phyloP scores from a whole-genome alignment of 371 early-diverging fungal species.

The Mortierella sp. region DNA sequence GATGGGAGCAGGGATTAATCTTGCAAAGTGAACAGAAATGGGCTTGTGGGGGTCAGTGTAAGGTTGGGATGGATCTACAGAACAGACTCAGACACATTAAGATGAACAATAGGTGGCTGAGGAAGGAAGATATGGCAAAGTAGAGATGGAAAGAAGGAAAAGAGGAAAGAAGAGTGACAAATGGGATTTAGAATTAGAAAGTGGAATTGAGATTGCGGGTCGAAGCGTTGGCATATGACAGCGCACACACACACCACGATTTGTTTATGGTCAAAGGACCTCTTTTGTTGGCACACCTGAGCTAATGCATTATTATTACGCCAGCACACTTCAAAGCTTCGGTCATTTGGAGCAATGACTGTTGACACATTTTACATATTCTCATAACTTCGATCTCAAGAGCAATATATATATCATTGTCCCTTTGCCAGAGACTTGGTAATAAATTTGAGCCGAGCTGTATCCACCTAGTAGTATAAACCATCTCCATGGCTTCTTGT shows the following conservation, averaged over 20 bases:
- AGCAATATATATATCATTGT: too few species aligned
- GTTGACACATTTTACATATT: too few species aligned
- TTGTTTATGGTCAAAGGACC: neutral
- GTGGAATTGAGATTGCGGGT: neutral
- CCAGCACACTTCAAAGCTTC: too few species aligned
- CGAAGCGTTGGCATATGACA: constrained; percentile 15
- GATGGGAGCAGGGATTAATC: constrained; percentile 15
- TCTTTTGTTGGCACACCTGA: too few species aligned
- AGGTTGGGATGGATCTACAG: neutral
- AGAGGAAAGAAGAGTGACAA: neutral
- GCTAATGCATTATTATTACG: too few species aligned
- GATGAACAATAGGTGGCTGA: constrained; percentile 3
- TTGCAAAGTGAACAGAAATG: constrained; percentile 47
- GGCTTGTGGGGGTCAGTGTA: neutral
- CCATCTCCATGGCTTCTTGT: too few species aligned
- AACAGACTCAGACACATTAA: neutral
- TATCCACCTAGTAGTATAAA: too few species aligned
- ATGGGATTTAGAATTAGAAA: neutral
- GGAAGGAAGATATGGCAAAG: neutral
- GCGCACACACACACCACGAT: neutral
- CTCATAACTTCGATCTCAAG: too few species aligned
- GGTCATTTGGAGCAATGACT: too few species aligned
- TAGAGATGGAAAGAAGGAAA: constrained; percentile 6
- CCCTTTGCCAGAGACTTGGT: too few species aligned
- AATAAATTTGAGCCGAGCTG: too few species aligned